phyloP scores from a whole-genome alignment of 352 stramenopile species.

The Globisporangium middletonii region DNA sequence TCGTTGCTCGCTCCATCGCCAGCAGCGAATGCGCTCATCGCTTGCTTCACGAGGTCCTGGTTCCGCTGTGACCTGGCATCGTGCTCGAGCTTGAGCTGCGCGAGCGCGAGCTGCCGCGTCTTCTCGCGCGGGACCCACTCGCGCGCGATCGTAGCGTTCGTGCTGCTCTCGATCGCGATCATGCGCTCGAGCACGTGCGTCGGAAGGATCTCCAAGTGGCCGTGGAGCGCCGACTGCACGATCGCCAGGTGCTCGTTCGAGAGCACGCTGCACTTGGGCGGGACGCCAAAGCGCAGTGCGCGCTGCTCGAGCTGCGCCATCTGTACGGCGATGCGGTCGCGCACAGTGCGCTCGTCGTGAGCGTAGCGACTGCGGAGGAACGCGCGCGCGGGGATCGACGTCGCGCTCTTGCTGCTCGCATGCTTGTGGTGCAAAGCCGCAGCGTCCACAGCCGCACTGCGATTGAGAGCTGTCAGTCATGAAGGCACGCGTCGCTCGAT shows the following conservation, averaged over 20 bases:
- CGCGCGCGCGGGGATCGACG: constrained; percentile 32
- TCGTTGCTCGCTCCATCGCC: no score
- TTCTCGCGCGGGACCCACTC: constrained; percentile 60
- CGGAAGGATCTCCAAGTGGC: constrained; percentile 52
- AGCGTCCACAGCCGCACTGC: not conserved
- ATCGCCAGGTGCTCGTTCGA: constrained; percentile 40
- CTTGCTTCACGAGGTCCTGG: constrained; percentile 44
- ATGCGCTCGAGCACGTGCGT: constrained; percentile 50
- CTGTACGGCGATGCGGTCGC: constrained; percentile 29
- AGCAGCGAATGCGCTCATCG: constrained; percentile 27
- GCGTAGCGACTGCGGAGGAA: constrained; percentile 44
- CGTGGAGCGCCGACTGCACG: constrained; percentile 50
- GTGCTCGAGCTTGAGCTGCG: constrained; percentile 27
- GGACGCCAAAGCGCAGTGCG: constrained; percentile 37
- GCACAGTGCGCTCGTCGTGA: constrained; percentile 38
- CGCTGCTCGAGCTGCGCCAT: constrained; percentile 38
- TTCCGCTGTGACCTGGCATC: constrained; percentile 31
- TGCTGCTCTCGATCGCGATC: constrained; percentile 39
- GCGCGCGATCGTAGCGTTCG: constrained; percentile 39
- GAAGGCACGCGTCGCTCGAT: not conserved
- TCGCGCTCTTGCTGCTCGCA: constrained; percentile 15
- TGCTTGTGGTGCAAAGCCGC: not conserved
- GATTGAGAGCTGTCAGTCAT: no score
- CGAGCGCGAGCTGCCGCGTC: constrained; percentile 34
- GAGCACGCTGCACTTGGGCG: constrained; percentile 28